These are phyloP conservation scores for Nemania diffusa DNA, from an alignment of 2,329 filamentous ascomycete species.

Conservation along the genomic window DNA sequence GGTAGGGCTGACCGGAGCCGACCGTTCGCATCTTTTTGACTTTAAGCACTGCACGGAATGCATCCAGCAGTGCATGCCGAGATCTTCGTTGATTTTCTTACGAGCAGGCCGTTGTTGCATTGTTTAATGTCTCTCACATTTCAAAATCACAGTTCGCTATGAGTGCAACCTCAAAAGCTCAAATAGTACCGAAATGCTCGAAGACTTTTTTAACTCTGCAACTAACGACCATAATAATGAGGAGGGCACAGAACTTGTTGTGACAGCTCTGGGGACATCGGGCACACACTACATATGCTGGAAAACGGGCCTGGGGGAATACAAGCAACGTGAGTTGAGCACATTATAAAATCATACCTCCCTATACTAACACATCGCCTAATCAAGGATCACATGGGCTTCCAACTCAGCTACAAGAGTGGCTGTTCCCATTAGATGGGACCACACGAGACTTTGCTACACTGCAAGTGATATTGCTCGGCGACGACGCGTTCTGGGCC, in stretches of 20 bases:
- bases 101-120: neutral
- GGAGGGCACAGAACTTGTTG: conserved; percentile 47
- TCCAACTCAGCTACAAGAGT: conserved; percentile 42
- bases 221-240: conserved; percentile 41
- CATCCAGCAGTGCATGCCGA: conserved; percentile 3
- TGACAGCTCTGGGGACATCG: conserved; percentile 47
- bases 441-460: conserved; percentile 46
- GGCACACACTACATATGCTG: conserved; percentile 49
- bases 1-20: conserved; percentile 7
- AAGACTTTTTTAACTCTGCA: conserved; percentile 43
- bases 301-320: conserved; percentile 46
- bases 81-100: conserved; percentile 31
- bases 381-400: conserved; percentile 44
- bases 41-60: neutral
- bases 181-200: conserved; percentile 40
- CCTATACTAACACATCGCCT: neutral
- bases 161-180: neutral
- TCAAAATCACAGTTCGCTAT: neutral
- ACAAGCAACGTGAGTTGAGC: conserved; percentile 44
- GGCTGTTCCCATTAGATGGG: conserved; percentile 47
- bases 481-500: conserved; percentile 46
- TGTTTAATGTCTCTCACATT: neutral
- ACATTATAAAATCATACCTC: neutral
- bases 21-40: conserved; percentile 10
- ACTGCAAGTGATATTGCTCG: conserved; percentile 47